These are phyloP conservation scores for Penicillium alfredii DNA, from an alignment of 495 filamentous ascomycete genomes.

Conservation along the genomic window DNA sequence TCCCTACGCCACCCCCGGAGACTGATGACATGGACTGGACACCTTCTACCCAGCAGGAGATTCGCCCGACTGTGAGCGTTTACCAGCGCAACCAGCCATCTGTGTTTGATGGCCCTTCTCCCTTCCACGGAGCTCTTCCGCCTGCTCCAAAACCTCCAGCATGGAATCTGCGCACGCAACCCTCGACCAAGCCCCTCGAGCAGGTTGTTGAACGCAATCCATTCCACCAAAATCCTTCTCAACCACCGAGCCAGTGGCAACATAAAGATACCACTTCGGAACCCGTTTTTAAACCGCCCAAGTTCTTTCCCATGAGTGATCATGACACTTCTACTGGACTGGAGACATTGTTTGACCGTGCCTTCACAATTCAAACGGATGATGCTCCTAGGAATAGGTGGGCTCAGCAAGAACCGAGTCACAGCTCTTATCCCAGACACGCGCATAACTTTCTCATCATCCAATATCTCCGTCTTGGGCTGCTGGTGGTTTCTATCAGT, in stretches of 20 bases:
- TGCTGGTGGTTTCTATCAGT: conserved; percentile 27
- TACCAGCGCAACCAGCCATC: conserved; percentile 25
- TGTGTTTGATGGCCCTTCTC: conserved; percentile 39
- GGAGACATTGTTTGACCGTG: conserved; percentile 40
- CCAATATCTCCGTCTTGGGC: conserved; percentile 28
- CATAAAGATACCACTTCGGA: conserved; percentile 15
- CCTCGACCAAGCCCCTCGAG: conserved; percentile 29
- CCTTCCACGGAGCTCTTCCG: conserved; percentile 59
- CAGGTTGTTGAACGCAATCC: conserved; percentile 34
- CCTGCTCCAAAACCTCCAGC: conserved; percentile 59
- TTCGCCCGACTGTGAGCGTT: conserved; percentile 36
- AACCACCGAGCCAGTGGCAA: conserved; percentile 20
- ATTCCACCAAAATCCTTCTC: conserved; percentile 27
- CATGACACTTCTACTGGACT: conserved; percentile 41
- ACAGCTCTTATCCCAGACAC: conserved; percentile 6
- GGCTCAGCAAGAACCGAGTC: conserved; percentile 8
- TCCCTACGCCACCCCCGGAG: conserved; percentile 31
- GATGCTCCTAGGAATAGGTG: conserved; percentile 17
- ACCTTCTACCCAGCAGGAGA: conserved; percentile 50
- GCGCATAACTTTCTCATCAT: conserved; percentile 18
- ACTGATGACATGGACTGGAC: conserved; percentile 76
- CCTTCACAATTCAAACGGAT: conserved; percentile 41
- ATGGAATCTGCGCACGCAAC: conserved; percentile 56
- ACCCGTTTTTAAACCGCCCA: conserved; percentile 41
- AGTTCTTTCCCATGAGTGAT: conserved; percentile 45